Base-by-base conservation (phyloP, 352 stramenopile genomes). In the Phytophthora megakarya region DNA sequence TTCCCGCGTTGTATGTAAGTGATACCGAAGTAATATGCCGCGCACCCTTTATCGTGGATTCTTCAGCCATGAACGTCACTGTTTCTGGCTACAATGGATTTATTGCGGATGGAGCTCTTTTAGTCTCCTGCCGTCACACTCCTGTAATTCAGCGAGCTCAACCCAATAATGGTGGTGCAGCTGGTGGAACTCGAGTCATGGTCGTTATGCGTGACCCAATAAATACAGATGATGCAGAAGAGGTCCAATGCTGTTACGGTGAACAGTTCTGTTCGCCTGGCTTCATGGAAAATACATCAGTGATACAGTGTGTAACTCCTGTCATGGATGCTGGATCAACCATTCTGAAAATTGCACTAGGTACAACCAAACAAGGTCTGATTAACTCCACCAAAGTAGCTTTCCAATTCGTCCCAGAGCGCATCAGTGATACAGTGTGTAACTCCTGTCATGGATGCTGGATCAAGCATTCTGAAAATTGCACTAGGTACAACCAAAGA, bases 1-100 rank as follows among this genome's bases (percentile, higher is more conserved):
- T 75, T 3, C 55, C 50, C 10, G 79, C 73, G 7, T 7, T 35
- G 4, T 69, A 72, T 25, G n/a, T 76, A 13, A 83, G 65, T 45
- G 54, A 67, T 21, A 73, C 46, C n/a, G 49, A 68, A 13, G 26
- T 76, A n/a, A 51, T 22, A 15, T 88, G 81, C 12, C 51, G 8
- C 5, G 21, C 64, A 18, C 81, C 81, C 2, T 55, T 57, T 28
- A 52, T 78, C 3, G 9, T 23, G 1, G 55, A 63, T 22, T 42
- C 26, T 37, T 51, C 48, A n/a, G 26, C 10, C n/a, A 33, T 83
- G 9, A 45, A 5, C 10, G 30, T 84, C 4, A 74, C 55, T 28
- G 26, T 82, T 15, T 74, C 61, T 25, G 65, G 70, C 15, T 80
- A 77, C 44, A 62, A 70, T 28, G 69, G 61, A 4, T 71, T 76